Evolutionary conservation across 169 alveolate genomes (phyloP).

Genomic region (Plasmodium gonderi): DNA sequence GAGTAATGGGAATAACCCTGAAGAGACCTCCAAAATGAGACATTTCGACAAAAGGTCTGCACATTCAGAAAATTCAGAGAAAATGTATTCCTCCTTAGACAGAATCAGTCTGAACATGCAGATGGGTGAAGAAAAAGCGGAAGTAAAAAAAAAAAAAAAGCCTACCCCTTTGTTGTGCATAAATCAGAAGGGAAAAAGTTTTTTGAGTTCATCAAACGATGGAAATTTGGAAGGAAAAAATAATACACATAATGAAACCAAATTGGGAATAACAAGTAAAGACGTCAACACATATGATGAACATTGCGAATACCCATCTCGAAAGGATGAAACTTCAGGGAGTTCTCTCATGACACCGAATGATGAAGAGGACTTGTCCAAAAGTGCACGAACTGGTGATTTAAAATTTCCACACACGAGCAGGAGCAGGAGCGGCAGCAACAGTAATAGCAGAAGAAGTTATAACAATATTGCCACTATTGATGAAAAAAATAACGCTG

Average conservation of each 20-base stretch:
- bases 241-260: neutral
- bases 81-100: neutral
- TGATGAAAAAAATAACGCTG: neutral
- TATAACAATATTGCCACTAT: neutral
- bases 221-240: neutral
- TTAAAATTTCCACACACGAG: neutral
- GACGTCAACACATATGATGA: neutral
- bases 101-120: neutral
- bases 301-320: neutral
- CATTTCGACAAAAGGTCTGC: neutral
- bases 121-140: neutral
- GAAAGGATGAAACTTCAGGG: neutral
- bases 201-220: neutral
- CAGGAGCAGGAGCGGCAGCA: neutral
- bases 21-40: neutral
- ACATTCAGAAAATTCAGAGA: neutral
- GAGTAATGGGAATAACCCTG: neutral
- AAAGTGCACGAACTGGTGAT: neutral
- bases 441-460: neutral
- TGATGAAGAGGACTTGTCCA: neutral
- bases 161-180: neutral
- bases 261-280: neutral
- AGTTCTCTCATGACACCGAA: neutral
- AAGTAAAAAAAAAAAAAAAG: neutral
- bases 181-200: neutral